Evolutionary conservation across 768 basidiomycete genomes (phyloP), one percentile per base, ranked within the genome.

Genomic region (Rhizopogon vulgaris): DNA sequence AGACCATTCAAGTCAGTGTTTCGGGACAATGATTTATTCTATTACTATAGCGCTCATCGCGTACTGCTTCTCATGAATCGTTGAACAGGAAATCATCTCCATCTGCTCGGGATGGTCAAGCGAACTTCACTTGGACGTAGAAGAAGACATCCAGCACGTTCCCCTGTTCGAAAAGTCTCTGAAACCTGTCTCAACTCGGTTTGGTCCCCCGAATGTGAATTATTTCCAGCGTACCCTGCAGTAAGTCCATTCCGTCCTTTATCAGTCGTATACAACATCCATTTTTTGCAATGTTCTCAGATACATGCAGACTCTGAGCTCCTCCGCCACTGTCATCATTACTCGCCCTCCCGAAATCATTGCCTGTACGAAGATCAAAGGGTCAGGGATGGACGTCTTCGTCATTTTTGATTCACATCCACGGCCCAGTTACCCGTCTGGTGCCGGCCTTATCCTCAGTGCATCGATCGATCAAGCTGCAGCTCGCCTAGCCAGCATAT

Each of bases 311-410:
- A 50, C 32, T 10, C 52, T 51, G 2, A 59, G 50, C 41, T 58
- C 18, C 28, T 64, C 53, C 61, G 71, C 47, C 52, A 73, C 41
- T 76, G 76, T 49, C 34, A 71, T 85, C 47, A 79, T 87, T 54
- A 87, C 85, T 0, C 82, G 84, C 18, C 83, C 85, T 34, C 85
- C 86, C 0, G 86, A 87, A 60, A 85, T 87, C 48, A 63, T 87
- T 11, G 72, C 77, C 15, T 78, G 82, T 59, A 60, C 83, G 54
- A 71, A 68, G 53, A 57, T 73, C 37, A 48, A 55, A 32, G 58
- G 48, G 15, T 34, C 49, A 6, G 30, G 45, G 2, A 37, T 48
- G n/a, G 62, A 67, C 22, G 62, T 80, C 14, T 85, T 80, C 56
- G 71, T 79, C 41, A 67, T 86, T 39, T 87, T 87, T 53, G 85